Base-by-base conservation (phyloP, 2,329 filamentous ascomycete genomes). In the Colletotrichum liaoningense region DNA sequence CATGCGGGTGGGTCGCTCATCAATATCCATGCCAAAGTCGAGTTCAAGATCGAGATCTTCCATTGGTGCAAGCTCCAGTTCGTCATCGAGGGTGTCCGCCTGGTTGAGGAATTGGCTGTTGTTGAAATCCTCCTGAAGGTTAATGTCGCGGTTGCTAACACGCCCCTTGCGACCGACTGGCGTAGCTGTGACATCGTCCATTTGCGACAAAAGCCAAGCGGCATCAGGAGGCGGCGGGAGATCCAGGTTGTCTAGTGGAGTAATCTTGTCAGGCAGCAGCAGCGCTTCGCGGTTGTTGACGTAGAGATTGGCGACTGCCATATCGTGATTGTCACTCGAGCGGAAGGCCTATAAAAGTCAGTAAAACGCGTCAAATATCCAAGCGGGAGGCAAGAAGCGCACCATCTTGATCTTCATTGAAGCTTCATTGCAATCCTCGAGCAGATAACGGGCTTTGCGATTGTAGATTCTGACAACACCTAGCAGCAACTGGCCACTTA, bases 351-450 rank as follows among this genome's bases (percentile, higher is more conserved):
- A 73, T 2, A 56, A 75, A 66, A 63, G 69, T 85, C 83, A 87
- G 84, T 74, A 76, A 69, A 65, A 38, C 62, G 71, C 22, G 60
- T 26, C 75, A 49, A 42, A 12, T 3, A 12, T 1, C n/a, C 38
- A 16, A n/a, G 22, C 8, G 42, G 38, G 30, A 4, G 22, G 14
- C 38, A 38, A 59, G 77, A 38, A 59, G 77, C 88, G 54, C 85
- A 98, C 96, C 95, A 98, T 97, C 82, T 98, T 98, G 79, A 99
- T 98, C 86, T 98, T 98, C 88, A 97, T 93, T 77, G 99, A 87
- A 52, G 96, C 96, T 84, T 99, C 97, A 79, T 97, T 98, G 85
- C 97, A 99, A 81, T 99, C 97, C 80, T 99, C 97, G 60, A 98
- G 88, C 63, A 99, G 87, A 83, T 99, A 99, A 79, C 95, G 93